phyloP scores from a whole-genome alignment of 2,329 filamentous ascomycete species.

The Colletotrichum australisinense region DNA sequence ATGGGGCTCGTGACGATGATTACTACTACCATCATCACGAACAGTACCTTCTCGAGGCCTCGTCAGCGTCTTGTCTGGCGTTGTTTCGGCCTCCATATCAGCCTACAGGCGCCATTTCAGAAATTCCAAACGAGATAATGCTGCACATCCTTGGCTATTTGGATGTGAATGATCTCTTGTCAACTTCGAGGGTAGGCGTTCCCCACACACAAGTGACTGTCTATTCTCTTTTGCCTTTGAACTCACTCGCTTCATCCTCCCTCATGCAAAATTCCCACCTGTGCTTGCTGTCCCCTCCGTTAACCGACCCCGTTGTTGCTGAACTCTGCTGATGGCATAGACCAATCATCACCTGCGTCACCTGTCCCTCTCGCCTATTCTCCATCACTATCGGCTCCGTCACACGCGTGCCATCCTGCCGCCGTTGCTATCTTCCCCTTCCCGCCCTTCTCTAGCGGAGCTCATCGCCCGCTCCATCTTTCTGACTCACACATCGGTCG shows the following conservation, averaged over 20 bases:
- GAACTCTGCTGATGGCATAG: constrained; percentile 49
- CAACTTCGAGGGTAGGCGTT: constrained; percentile 65
- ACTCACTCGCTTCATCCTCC: neutral
- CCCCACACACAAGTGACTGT: constrained; percentile 7
- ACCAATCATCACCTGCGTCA: constrained; percentile 71
- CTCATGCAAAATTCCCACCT: neutral
- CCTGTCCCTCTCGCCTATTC: constrained; percentile 72
- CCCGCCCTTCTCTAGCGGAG: constrained; percentile 69
- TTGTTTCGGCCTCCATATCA: constrained; percentile 4
- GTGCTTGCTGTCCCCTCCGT: neutral
- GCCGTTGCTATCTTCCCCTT: constrained; percentile 66
- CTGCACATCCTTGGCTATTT: constrained; percentile 66
- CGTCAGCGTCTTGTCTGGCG: constrained; percentile 17
- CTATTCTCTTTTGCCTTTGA: neutral
- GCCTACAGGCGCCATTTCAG: constrained; percentile 28
- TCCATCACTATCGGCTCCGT: constrained; percentile 72
- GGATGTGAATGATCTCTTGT: constrained; percentile 67
- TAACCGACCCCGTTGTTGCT: neutral
- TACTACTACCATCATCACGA: neutral
- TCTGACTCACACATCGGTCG: constrained; percentile 72
- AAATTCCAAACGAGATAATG: constrained; percentile 67
- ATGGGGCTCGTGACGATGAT: neutral
- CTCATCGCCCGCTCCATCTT: constrained; percentile 75
- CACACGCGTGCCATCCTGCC: constrained; percentile 65
- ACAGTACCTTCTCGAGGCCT: neutral